Percentiles rank a stretch among this genome's conserved stretches.
These are phyloP conservation scores for Talaromyces sp. DNA, from an alignment of 2,329 filamentous ascomycete species.

Conservation along the genomic window DNA sequence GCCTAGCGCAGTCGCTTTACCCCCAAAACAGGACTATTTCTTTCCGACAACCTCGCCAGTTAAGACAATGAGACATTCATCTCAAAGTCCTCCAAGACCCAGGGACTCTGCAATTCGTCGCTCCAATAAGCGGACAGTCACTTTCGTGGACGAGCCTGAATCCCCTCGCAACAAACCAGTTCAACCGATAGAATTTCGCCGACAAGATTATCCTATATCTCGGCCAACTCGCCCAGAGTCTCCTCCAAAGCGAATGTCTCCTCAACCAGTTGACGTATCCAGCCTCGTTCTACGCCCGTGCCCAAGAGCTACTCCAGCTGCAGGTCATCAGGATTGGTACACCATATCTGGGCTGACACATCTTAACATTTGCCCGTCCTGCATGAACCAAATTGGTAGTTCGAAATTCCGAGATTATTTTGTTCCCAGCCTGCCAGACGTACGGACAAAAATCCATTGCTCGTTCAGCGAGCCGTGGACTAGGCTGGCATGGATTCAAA, in stretches of 20 bases:
- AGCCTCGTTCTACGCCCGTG: conserved; percentile 56
- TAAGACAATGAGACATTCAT: neutral
- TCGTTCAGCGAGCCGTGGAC: conserved; percentile 80
- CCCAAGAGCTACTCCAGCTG: conserved; percentile 56
- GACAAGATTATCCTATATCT: neutral
- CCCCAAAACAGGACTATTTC: neutral
- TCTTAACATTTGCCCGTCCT: conserved; percentile 78
- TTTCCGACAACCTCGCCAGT: neutral
- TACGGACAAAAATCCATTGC: conserved; percentile 59
- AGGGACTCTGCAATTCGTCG: neutral
- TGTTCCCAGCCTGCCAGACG: conserved; percentile 52
- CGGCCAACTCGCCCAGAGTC: conserved; percentile 6
- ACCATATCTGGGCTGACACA: conserved; percentile 64
- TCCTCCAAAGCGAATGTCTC: conserved; percentile 11
- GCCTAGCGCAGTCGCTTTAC: neutral
- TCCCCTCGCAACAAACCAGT: neutral
- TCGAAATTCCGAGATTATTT: conserved; percentile 66
- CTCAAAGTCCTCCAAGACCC: neutral
- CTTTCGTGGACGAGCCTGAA: conserved; percentile 7
- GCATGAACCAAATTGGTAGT: conserved; percentile 65
- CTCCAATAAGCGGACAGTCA: conserved; percentile 1
- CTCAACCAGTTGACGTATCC: neutral
- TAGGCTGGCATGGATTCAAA: conserved; percentile 76
- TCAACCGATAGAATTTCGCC: neutral
- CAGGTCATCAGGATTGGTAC: conserved; percentile 71